phyloP scores from a whole-genome alignment of 169 alveolate genomes.

The Perkinsus chesapeaki region DNA sequence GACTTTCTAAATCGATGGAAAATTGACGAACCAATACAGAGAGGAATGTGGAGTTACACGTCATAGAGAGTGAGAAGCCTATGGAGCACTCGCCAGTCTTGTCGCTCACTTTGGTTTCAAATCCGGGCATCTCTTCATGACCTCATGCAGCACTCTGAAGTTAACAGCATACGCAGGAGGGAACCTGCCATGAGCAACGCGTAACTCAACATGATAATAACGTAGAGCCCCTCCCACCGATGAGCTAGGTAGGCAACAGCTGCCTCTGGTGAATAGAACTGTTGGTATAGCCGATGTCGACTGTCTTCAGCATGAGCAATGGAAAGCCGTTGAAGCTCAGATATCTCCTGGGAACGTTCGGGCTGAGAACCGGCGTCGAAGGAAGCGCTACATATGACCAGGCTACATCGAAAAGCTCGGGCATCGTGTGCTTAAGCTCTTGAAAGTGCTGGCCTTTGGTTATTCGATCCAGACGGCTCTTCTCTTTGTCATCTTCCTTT shows the following conservation, averaged over 20 bases:
- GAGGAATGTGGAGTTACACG: too few species aligned
- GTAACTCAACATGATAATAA: too few species aligned
- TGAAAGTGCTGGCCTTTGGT: background rate
- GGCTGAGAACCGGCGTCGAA: background rate
- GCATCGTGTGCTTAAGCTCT: background rate
- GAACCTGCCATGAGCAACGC: background rate
- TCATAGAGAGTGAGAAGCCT: too few species aligned
- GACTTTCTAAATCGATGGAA: too few species aligned
- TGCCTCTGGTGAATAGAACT: conserved; percentile 37
- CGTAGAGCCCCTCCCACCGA: background rate
- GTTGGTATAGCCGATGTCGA: conserved; percentile 22
- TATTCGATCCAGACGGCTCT: background rate
- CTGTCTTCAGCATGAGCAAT: conserved; percentile 13
- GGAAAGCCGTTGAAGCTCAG: background rate
- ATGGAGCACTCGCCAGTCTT: background rate
- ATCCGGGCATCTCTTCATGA: conserved; percentile 3
- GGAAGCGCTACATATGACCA: too few species aligned
- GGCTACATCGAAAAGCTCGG: background rate
- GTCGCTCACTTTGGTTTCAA: background rate
- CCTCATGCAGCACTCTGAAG: conserved; percentile 2
- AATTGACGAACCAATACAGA: too few species aligned
- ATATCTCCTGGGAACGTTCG: background rate
- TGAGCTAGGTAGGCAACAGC: conserved; percentile 17
- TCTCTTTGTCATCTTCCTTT: conserved; percentile 14
- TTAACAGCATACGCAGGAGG: background rate